A percentile compares a stretch with the other conserved stretches of the same genome.
Conservation (phyloP, 768 basidiomycete genomes). For the Leccinum olivaceopallidum region DNA sequence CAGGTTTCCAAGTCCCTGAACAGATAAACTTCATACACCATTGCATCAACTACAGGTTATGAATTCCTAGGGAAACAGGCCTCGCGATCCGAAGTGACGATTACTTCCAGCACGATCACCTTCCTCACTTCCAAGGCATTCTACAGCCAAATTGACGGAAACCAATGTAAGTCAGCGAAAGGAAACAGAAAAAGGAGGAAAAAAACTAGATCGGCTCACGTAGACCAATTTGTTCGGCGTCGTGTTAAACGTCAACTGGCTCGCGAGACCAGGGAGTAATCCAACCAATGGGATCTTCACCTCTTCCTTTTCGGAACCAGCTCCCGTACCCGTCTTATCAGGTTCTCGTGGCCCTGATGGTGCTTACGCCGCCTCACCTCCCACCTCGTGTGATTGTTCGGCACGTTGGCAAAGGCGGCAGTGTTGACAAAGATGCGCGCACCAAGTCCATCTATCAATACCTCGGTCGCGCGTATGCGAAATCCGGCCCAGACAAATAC, state of each 20-base stretch:
- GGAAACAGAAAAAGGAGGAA: not conserved
- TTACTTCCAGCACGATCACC: slow-evolving; percentile 66
- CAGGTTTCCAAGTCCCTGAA: not conserved
- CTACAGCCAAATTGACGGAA: slow-evolving; percentile 34
- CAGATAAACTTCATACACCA: not conserved
- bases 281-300: slow-evolving; percentile 70
- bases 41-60: slow-evolving; percentile 10
- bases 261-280: slow-evolving; percentile 74
- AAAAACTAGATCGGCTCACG: slow-evolving; percentile 51
- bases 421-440: slow-evolving; percentile 56
- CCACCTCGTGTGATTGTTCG: slow-evolving; percentile 2
- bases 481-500: slow-evolving; percentile 67
- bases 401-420: slow-evolving; percentile 12
- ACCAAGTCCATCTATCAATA: slow-evolving; percentile 61
- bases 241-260: slow-evolving; percentile 63
- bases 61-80: slow-evolving; percentile 37
- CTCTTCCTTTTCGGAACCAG: slow-evolving; percentile 31
- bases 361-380: slow-evolving; percentile 8
- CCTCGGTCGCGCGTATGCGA: slow-evolving; percentile 53
- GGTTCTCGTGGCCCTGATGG: slow-evolving; percentile 16
- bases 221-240: slow-evolving; percentile 82
- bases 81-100: slow-evolving; percentile 69
- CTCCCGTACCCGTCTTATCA: not conserved
- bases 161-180: slow-evolving; percentile 3
- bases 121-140: slow-evolving; percentile 62